phyloP scores from a whole-genome alignment of 495 filamentous ascomycete genomes.

The Aspergillus asperescens region DNA sequence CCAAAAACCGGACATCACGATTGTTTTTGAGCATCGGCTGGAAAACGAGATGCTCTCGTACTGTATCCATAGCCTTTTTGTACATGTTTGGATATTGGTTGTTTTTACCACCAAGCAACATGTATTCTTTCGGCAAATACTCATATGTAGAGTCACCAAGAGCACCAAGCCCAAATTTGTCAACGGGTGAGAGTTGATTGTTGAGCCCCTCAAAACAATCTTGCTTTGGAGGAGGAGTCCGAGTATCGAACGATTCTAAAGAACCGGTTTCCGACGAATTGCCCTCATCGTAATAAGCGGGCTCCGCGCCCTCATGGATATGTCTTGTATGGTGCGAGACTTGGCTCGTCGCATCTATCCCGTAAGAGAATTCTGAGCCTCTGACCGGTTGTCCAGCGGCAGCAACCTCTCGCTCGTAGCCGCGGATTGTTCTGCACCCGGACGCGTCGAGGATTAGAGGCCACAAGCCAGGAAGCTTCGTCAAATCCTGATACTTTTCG shows the following conservation, averaged over 20 bases:
- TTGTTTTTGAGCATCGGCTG: constrained; percentile 73
- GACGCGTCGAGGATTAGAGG: constrained; percentile 75
- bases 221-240: constrained; percentile 8
- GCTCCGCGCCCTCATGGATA: constrained; percentile 25
- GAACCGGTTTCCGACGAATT: background rate
- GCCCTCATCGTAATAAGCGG: constrained; percentile 21
- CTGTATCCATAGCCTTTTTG: constrained; percentile 59
- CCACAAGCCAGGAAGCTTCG: constrained; percentile 77
- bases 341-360: constrained; percentile 16
- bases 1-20: constrained; percentile 69
- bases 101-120: constrained; percentile 75
- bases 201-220: constrained; percentile 30
- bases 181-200: constrained; percentile 17
- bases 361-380: background rate
- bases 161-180: constrained; percentile 69
- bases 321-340: constrained; percentile 16
- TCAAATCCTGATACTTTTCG: constrained; percentile 70
- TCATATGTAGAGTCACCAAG: constrained; percentile 90
- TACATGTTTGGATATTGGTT: constrained; percentile 83
- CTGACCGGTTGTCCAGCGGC: background rate
- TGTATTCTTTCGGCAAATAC: constrained; percentile 78
- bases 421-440: constrained; percentile 47
- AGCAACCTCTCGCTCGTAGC: constrained; percentile 11
- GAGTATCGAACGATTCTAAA: background rate
- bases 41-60: constrained; percentile 73